Evolutionary conservation across 2,329 filamentous ascomycete species (phyloP), one percentile per base, ranked within the genome.

Genomic region (Amphichorda felina): DNA sequence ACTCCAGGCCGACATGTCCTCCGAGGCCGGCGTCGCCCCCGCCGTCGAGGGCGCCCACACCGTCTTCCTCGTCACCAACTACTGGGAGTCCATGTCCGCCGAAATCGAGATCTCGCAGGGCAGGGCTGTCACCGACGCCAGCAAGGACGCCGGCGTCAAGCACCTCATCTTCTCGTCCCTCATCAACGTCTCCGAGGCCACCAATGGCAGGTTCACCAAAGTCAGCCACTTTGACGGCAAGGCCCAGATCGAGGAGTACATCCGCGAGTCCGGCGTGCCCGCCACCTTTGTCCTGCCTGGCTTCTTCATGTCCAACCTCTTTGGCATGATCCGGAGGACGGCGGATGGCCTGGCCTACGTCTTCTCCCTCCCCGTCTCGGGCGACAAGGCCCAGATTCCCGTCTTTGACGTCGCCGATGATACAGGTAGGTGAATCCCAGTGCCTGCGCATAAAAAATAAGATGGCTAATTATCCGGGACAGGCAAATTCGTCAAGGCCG

Each of bases 161-260:
- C 63, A 67, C 39, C 50, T 66, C 30, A 53, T 70, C 41, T 69
- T 60, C 51, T 66, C 62, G 7, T 63, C 63, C 7, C 54, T 68
- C 26, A 48, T 61, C 26, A 45, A 64, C 40, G 49, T 58, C 19
- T 56, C 51, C 2, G 46, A 63, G 26, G 45, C 49, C 4, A 55
- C 57, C 28, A 50, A 52, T 1, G 64, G 64, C 3, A 48, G 44
- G 1, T 48, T 66, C 2, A 28, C 48, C 4, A 43, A 57, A 14
- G 61, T 68, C 6, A 40, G 53, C 33, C 64, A 70, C 38, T 79
- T 79, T 40, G 73, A 78, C 43, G 56, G 54, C 39, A 79, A 79
- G 48, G 67, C 70, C 19, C 52, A 66, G 22, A 62, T 71, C 10
- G 72, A 76, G 42, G 40, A 59, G n/a, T 75, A 78, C 42, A 72